Percentiles rank a stretch among this genome's conserved stretches.
phyloP scores from a whole-genome alignment of 1,284 basidiomycete species.

The Trichosporon coremiiforme region DNA sequence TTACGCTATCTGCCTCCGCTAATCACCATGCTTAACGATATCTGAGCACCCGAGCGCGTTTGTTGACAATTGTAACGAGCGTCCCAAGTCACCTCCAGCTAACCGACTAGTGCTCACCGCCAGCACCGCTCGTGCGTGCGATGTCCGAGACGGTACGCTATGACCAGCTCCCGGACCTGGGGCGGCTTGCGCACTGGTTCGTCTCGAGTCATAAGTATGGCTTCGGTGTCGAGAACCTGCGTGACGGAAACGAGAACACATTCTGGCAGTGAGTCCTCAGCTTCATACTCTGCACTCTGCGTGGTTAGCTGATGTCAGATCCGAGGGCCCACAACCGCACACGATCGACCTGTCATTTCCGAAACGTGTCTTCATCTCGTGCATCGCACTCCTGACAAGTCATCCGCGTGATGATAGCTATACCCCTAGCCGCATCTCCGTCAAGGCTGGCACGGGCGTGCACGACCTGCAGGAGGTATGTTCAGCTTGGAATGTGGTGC shows the following conservation, averaged over 20 bases:
- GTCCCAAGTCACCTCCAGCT: not conserved
- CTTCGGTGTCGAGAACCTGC: slow-evolving; percentile 88
- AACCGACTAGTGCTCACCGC: too few species aligned
- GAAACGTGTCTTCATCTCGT: slow-evolving; percentile 87
- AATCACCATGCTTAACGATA: not conserved
- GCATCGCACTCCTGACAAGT: slow-evolving; percentile 86
- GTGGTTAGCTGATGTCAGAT: slow-evolving; percentile 65
- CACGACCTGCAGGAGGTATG: slow-evolving; percentile 83
- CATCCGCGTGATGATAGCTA: slow-evolving; percentile 92
- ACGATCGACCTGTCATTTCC: slow-evolving; percentile 93
- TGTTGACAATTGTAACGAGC: not conserved
- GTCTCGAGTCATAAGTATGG: slow-evolving; percentile 97
- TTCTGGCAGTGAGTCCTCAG: slow-evolving; percentile 98
- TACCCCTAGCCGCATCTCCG: slow-evolving; percentile 85
- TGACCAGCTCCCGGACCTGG: slow-evolving; percentile 41
- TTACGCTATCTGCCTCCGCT: not conserved
- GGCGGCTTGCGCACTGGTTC: slow-evolving; percentile 83
- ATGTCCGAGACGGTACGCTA: slow-evolving; percentile 5
- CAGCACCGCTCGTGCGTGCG: not conserved
- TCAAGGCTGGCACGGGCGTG: slow-evolving; percentile 87
- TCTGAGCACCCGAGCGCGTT: not conserved
- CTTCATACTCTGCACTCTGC: too few species aligned
- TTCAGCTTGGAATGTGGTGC: slow-evolving; percentile 7
- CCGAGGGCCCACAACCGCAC: slow-evolving; percentile 96
- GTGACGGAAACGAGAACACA: slow-evolving; percentile 83